Base-by-base conservation (phyloP, 345 rosid species). In the Brassica incana region DNA sequence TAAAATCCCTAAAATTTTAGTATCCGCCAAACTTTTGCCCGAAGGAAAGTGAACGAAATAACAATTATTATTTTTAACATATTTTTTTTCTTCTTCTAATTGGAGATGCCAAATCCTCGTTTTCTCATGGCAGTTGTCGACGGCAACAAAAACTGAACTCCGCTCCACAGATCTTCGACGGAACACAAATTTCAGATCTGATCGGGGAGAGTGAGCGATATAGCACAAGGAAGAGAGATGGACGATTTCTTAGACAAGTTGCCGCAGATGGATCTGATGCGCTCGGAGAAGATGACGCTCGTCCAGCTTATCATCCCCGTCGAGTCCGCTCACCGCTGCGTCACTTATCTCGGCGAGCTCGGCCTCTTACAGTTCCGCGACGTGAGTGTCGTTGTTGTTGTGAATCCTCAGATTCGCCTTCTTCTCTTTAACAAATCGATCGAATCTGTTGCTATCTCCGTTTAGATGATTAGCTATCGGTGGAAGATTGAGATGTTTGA, bases 191-290 rank as follows among this genome's bases (percentile, higher is more conserved):
- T 6, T 60, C 80, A 76, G 83, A 81, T 81, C 83, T 81, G 76
- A 80, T 70, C 69, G 76, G 80, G 64, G 87, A 67, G 68, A 79
- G 82, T 54, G 71, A 72, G 54, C 27, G 73, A 7, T 5, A 43
- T 71, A 52, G 48, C 64, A 70, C 16, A 14, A 48, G 69, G 77
- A 65, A 9, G 32, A 45, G 76, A 29, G 38, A 81, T 92, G 90
- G 91, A 89, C 48, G 77, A 71, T 78, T 91, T 88, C 86, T 54
- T 95, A 8, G 94, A 91, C 16, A 86, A 87, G 67, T 77, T 95
- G 81, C 94, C 96, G 67, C 56, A 92, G 18, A 95, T 95, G 99
- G 98, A 93, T 93, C 96, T 91, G 92, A 90, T 95, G 97, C 91
- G 98, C 56, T 95, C 98, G 25, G 98, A 95, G 90, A 88, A 90